These are phyloP conservation scores for Trifolium dubium DNA, from an alignment of 306 rosid genomes.

Conservation along the genomic window DNA sequence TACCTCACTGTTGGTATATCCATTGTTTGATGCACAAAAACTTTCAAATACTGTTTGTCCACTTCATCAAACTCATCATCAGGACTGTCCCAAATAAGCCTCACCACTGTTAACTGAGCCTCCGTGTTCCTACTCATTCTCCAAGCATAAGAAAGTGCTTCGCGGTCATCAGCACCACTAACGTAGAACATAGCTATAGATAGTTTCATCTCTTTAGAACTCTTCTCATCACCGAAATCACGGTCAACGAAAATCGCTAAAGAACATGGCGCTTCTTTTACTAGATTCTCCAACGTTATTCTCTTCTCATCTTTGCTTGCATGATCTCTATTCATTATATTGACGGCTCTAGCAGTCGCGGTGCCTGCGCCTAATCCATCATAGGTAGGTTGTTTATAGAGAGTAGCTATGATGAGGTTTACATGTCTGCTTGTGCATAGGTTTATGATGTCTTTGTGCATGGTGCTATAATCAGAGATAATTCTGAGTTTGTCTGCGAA, in stretches of 20 bases:
- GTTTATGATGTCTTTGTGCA: conserved; percentile 50
- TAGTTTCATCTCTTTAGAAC: background rate
- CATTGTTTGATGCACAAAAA: conserved; percentile 3
- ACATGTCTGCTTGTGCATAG: conserved; percentile 36
- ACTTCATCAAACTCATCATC: conserved; percentile 37
- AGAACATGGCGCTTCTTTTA: conserved; percentile 37
- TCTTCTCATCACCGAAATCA: conserved; percentile 12
- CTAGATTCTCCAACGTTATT: conserved; percentile 41
- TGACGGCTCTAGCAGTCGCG: conserved; percentile 49
- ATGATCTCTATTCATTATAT: conserved; percentile 45
- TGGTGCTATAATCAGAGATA: conserved; percentile 41
- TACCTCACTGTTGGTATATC: conserved; percentile 33
- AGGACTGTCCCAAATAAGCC: conserved; percentile 50
- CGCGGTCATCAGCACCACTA: conserved; percentile 49
- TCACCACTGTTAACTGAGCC: conserved; percentile 42
- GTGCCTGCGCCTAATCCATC: conserved; percentile 45
- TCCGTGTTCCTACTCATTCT: conserved; percentile 43
- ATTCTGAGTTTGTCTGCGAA: conserved; percentile 46
- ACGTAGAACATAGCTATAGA: conserved; percentile 50
- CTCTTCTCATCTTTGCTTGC: conserved; percentile 41
- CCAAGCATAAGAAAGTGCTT: conserved; percentile 55
- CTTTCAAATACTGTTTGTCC: conserved; percentile 29
- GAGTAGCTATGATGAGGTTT: conserved; percentile 37
- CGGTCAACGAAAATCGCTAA: conserved; percentile 48
- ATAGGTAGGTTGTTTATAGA: conserved; percentile 49